phyloP scores from a whole-genome alignment of 1,284 basidiomycete species.

The Phaffia rhodozyma region DNA sequence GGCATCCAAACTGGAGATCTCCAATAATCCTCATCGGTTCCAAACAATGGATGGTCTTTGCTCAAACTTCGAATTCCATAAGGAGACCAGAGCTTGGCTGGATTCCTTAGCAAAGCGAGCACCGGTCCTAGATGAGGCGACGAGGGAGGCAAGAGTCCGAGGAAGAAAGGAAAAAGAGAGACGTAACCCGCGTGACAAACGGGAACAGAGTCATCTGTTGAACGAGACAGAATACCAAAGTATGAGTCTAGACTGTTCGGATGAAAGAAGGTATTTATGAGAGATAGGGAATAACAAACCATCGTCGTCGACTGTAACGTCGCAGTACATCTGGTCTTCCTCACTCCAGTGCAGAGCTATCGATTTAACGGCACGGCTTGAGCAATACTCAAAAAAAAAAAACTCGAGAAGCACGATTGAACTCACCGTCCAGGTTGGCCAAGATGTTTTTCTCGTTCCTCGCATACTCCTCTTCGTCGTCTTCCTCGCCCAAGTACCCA shows the following conservation, averaged over 20 bases:
- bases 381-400: conserved; percentile 9
- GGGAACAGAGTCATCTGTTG: conserved; percentile 70
- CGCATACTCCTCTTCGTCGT: conserved; percentile 62
- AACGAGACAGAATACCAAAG: not conserved
- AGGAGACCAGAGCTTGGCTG: conserved; percentile 75
- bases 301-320: conserved; percentile 68
- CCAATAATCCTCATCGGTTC: conserved; percentile 90
- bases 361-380: not conserved
- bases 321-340: conserved; percentile 81
- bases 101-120: conserved; percentile 65
- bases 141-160: conserved; percentile 58
- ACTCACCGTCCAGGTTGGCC: conserved; percentile 70
- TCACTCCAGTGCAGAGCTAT: conserved; percentile 87
- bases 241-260: not conserved
- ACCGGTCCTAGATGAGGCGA: conserved; percentile 68
- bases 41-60: conserved; percentile 70
- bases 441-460: conserved; percentile 68
- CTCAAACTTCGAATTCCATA: conserved; percentile 81
- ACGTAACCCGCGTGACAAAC: conserved; percentile 87
- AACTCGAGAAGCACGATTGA: not conserved
- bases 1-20: conserved; percentile 91
- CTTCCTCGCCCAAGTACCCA: conserved; percentile 63
- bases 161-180: conserved; percentile 81
- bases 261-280: not conserved
- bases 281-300: conserved; percentile 40